Base-by-base conservation (phyloP, 2,329 filamentous ascomycete species). In the Stemphylium beticola region DNA sequence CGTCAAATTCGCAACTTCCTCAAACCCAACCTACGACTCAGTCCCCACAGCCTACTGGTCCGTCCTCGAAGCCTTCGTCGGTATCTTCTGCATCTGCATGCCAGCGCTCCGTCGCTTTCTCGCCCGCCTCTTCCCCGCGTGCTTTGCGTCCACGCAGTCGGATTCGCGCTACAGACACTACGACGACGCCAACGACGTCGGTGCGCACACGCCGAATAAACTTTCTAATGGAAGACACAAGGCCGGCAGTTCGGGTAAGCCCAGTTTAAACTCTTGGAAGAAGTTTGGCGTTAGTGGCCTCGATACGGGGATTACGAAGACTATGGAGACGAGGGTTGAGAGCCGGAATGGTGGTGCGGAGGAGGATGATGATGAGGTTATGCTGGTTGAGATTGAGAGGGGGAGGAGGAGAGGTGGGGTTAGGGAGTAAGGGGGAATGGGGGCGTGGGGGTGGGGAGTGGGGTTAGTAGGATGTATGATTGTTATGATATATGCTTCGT, bases 1-100 rank as follows among this genome's bases (percentile, higher is more conserved):
- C 10, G 70, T 79, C 40, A 55, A 68, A 31, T 79, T 79, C 54
- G 71, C 72, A 15, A 72, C 65, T n/a, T 76, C 77, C 2, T 39
- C 64, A 1, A 79, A 80, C 51, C 53, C 75, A 22, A 68, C 62
- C 26, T 75, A 69, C 64, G 74, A 76, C 53, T 62, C 74, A 20
- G 53, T 54, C 10, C 43, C 50, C 11, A 53, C 43, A 32, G 49
- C 49, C 22, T 57, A 60, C 17, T 65, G 61, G 53, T 64, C 61
- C 15, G 41, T 49, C 6, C 40, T 65, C 34, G 62, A 65, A 42
- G 42, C 40, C n/a, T 57, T 51, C 24, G 52, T 62, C 9, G 59
- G 61, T 3, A 61, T 65, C 32, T 55, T 62, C 17, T 65, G 61
- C 50, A 39, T 57, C 14, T 65, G 61, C 22, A 64, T 64, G 56